A percentile compares a stretch with the other conserved stretches of the same genome.
Conservation (phyloP, 129 eudicot species). For the Kitagawia praeruptora region DNA sequence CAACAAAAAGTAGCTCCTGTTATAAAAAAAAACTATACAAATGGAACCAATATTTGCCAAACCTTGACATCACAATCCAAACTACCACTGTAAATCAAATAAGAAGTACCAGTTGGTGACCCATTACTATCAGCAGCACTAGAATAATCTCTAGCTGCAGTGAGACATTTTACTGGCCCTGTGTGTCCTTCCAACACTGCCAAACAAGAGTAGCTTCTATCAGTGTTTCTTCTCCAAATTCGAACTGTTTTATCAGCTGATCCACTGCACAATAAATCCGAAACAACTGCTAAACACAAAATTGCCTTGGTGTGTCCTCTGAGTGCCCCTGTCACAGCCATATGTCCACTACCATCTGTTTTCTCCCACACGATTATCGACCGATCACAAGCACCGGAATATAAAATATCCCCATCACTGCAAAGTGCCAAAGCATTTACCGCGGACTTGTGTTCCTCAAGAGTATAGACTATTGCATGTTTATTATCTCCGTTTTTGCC, state of each 20-base stretch:
- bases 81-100: conserved; percentile 5
- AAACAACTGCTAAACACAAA: conserved; percentile 4
- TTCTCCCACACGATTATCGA: conserved; percentile 3
- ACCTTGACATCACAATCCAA: conserved; percentile 5
- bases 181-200: conserved; percentile 4
- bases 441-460: neutral
- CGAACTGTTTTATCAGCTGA: neutral
- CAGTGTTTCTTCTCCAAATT: neutral
- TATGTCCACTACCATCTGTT: neutral
- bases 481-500: neutral
- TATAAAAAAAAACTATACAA: neutral
- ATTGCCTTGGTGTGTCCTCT: conserved; percentile 1
- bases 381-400: conserved; percentile 3
- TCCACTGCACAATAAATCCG: neutral
- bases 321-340: conserved; percentile 1
- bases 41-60: neutral
- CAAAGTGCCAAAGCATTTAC: neutral
- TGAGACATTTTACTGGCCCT: conserved; percentile 1
- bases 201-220: neutral
- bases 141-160: neutral
- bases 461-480: neutral
- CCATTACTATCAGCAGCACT: neutral
- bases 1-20: neutral
- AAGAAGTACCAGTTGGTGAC: neutral
- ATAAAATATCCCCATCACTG: neutral